A percentile compares a stretch with the other conserved stretches of the same genome.
phyloP scores from a whole-genome alignment of 176 grass and related monocot species.

The Carex cristatella region DNA sequence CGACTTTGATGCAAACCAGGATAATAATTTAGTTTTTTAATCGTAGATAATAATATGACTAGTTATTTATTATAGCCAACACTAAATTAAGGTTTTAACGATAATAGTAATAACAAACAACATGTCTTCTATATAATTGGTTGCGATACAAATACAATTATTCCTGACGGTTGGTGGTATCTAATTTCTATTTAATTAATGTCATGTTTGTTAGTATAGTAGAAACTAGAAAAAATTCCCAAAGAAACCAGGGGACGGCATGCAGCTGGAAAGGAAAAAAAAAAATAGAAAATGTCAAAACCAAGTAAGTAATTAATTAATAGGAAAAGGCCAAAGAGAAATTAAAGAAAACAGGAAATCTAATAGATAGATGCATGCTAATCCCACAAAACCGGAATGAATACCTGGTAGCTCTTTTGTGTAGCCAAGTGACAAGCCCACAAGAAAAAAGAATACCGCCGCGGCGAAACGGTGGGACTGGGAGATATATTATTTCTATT shows the following conservation, averaged over 20 bases:
- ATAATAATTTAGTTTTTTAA: no score
- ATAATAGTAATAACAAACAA: no score
- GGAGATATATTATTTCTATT: not conserved
- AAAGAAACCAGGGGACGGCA: not conserved
- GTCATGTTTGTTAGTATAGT: no score
- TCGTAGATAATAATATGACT: no score
- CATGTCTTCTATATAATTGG: no score
- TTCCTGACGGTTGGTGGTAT: no score
- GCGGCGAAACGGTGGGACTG: not conserved
- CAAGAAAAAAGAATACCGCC: not conserved
- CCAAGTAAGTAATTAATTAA: not conserved
- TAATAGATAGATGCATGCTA: no score
- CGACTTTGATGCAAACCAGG: no score
- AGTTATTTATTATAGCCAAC: no score
- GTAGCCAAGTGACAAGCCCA: not conserved
- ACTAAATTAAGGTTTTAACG: no score
- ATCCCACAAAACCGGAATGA: not conserved
- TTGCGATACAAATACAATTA: no score
- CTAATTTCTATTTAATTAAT: no score
- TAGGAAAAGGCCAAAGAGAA: not conserved
- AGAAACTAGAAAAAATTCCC: not conserved
- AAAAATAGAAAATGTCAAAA: not conserved
- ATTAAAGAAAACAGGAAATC: not conserved
- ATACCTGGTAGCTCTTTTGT: not conserved
- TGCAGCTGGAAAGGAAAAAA: not conserved